Base-by-base conservation (phyloP, 2,329 filamentous ascomycete genomes). In the Bipolaris oryzae region DNA sequence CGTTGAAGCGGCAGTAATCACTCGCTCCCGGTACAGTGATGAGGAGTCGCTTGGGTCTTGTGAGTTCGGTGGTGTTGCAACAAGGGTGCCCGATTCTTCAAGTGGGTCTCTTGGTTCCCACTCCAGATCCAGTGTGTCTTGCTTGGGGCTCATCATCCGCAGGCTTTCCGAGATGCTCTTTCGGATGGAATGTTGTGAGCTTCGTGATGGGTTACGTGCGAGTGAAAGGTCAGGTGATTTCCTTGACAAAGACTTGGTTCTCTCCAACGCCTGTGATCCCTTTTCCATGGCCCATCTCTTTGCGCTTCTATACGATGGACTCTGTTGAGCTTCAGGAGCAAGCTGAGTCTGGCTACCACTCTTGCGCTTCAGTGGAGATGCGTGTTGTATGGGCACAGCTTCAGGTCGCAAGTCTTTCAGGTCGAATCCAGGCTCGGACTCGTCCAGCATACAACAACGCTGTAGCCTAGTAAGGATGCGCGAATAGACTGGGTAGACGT, bases 381-480 rank as follows among this genome's bases (percentile, higher is more conserved):
- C 52, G 38, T 65, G 62, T 41, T 62, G 57, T 33, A 67, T 56
- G 23, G 67, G 66, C 21, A 58, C 58, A 3, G 63, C 57, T 18
- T 65, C 67, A 25, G 68, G 63, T 51, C 66, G 62, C 16, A 69
- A 50, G 28, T 70, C 70, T 35, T 61, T 64, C 50, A 68, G 60
- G 47, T 75, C 72, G 45, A 71, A 66, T 21, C 61, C 60, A 7
- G 71, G 66, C 41, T 76, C 74, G 21, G 69, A 71, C 53, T 76
- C 74, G 50, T 77, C 75, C 7, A 77, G 71, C 55, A 76, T 69
- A 58, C 74, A 76, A 50, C 75, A 77, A 42, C 73, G 68, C 49
- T 76, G 74, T 28, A 77, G 64, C 58, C 74, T 72, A 13, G 74
- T 68, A 75, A 80, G 18, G 76, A 84, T 43, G 84, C 85, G 70